These are phyloP conservation scores for Penicillium sp. DNA, from an alignment of 2,329 filamentous ascomycete species.

Conservation along the genomic window DNA sequence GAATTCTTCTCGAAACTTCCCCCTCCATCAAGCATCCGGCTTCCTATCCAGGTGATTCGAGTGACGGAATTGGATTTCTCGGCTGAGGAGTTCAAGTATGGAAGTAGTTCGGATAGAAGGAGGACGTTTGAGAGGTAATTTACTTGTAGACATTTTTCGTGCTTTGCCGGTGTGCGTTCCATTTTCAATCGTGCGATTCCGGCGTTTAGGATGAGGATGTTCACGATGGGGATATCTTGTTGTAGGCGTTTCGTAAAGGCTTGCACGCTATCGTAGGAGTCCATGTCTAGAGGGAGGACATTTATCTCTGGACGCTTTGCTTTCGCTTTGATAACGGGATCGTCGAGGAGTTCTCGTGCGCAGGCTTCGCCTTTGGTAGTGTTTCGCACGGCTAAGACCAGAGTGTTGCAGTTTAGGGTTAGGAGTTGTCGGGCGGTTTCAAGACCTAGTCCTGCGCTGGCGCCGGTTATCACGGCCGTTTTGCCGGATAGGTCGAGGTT, in stretches of 20 bases:
- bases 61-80: constrained; percentile 14
- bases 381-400: too few species aligned
- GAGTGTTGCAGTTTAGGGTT: too few species aligned
- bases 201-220: constrained; percentile 33
- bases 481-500: constrained; percentile 24
- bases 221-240: neutral
- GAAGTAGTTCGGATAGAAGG: constrained; percentile 29
- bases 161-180: constrained; percentile 30
- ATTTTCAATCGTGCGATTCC: constrained; percentile 20
- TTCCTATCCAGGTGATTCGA: constrained; percentile 28
- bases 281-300: neutral
- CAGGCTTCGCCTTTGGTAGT: too few species aligned
- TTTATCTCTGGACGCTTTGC: too few species aligned
- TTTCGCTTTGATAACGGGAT: neutral
- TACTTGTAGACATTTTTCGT: constrained; percentile 46
- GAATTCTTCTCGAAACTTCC: constrained; percentile 16
- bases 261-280: neutral
- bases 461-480: constrained; percentile 32
- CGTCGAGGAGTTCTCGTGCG: too few species aligned
- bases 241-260: neutral
- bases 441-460: constrained; percentile 31
- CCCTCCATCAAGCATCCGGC: constrained; percentile 13
- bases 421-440: constrained; percentile 30
- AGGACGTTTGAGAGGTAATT: constrained; percentile 35
- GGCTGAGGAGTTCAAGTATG: constrained; percentile 30